A percentile compares a stretch with the other conserved stretches of the same genome.
Evolutionary conservation across 192 early-diverging fungal species (phyloP).

Genomic region (Endogone sp.): DNA sequence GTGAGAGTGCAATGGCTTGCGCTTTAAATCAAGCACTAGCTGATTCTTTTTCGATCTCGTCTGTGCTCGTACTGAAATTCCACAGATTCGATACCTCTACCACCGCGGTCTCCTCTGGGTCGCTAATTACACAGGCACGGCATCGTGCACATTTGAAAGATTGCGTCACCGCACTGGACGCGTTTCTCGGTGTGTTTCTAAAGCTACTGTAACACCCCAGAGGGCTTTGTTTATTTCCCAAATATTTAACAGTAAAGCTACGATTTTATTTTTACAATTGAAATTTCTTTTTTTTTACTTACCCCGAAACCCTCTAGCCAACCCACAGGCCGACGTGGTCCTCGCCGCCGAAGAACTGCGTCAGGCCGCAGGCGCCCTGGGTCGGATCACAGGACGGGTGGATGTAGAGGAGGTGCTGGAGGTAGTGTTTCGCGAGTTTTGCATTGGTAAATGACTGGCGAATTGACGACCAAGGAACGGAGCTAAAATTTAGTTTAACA

Average conservation of each 20-base stretch:
- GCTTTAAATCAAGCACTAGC: slow-evolving; percentile 10
- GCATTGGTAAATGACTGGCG: slow-evolving; percentile 80
- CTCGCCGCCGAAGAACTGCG: slow-evolving; percentile 73
- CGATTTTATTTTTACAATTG: no score
- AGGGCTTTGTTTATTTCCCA: background rate
- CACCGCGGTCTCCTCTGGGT: slow-evolving; percentile 13
- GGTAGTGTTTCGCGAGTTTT: slow-evolving; percentile 71
- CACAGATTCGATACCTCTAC: background rate
- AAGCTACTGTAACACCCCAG: background rate
- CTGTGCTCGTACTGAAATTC: background rate
- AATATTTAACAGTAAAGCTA: background rate
- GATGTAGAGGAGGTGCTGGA: slow-evolving; percentile 75
- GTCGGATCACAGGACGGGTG: slow-evolving; percentile 67
- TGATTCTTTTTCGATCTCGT: background rate
- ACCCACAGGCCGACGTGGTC: slow-evolving; percentile 49
- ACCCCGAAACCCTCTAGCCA: slow-evolving; percentile 11
- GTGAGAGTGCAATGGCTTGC: no score
- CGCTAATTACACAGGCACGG: slow-evolving; percentile 64
- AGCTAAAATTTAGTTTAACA: no score
- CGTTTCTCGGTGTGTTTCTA: slow-evolving; percentile 36
- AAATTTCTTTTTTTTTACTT: background rate
- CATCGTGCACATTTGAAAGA: slow-evolving; percentile 60
- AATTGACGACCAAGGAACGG: no score
- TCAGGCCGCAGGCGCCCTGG: slow-evolving; percentile 54
- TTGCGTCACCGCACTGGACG: slow-evolving; percentile 43